Percentiles rank a stretch among this genome's conserved stretches.
phyloP scores from a whole-genome alignment of 1,139 yeast species.

The Suhomyces bokatorum region DNA sequence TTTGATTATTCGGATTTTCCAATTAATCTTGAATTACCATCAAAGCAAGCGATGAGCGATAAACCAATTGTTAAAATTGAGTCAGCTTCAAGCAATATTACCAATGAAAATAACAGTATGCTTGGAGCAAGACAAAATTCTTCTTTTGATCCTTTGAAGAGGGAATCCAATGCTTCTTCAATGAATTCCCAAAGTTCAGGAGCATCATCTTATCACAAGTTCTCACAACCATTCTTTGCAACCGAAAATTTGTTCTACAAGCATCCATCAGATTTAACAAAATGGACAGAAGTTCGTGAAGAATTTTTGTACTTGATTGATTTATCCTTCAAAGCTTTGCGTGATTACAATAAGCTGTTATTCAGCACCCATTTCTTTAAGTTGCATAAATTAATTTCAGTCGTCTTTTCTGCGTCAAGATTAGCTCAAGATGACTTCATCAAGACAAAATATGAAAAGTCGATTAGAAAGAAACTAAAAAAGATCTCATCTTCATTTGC shows the following conservation, averaged over 20 bases:
- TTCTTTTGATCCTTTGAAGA: constrained; percentile 33
- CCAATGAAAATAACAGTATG: constrained; percentile 5
- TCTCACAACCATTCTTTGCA: constrained; percentile 43
- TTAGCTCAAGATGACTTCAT: constrained; percentile 52
- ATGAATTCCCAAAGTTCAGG: constrained; percentile 27
- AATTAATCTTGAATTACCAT: constrained; percentile 31
- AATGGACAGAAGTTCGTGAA: constrained; percentile 56
- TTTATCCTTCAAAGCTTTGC: constrained; percentile 48
- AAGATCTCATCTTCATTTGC: constrained; percentile 55
- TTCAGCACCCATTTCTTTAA: constrained; percentile 54
- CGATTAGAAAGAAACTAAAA: constrained; percentile 50
- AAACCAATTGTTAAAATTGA: constrained; percentile 19
- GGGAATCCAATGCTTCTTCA: constrained; percentile 44
- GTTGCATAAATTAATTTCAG: constrained; percentile 49
- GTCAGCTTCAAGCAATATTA: constrained; percentile 4
- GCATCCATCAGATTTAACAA: constrained; percentile 56
- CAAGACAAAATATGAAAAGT: constrained; percentile 43
- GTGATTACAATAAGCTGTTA: constrained; percentile 48
- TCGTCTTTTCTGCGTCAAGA: constrained; percentile 53
- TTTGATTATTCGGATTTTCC: constrained; percentile 23
- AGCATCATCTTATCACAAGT: constrained; percentile 41
- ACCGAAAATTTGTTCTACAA: constrained; percentile 51
- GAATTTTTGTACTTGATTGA: constrained; percentile 48
- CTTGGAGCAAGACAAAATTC: constrained; percentile 14
- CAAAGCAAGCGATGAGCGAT: constrained; percentile 27